Evolutionary conservation across 495 filamentous ascomycete genomes (phyloP), one percentile per base, ranked within the genome.

Genomic region (Sphaerosporella brunnea): DNA sequence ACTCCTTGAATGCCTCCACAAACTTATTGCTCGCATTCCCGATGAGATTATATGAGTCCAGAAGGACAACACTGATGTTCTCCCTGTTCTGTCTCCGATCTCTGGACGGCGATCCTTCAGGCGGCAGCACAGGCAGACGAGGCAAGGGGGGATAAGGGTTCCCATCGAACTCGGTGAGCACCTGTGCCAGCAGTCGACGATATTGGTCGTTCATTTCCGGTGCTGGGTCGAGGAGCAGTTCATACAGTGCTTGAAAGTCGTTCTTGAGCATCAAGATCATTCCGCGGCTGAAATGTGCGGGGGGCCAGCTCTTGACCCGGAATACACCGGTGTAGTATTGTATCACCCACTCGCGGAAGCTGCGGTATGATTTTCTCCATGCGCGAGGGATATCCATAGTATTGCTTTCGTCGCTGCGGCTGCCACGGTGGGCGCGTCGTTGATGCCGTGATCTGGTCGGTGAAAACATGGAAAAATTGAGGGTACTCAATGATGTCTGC

Each of bases 1-100:
- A 21, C 28, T 46, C 43, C 19, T 46, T 46, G 43, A 46, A 46
- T 3, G 43, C 43, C 26, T 46, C 43, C 1, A 46, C 43, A 8
- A 46, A 36, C 18, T 13, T 9, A n/a, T 46, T 46, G 2, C n/a
- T n/a, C 11, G 9, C 43, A n/a, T n/a, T 23, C 18, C 20, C 20
- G 20, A 21, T 25, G 18, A 36, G 11, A 28, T 46, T 46, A 19
- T 46, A 46, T 7, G 24, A 34, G 28, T 35, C 24, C 43, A 46
- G n/a, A 2, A 46, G 24, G 18, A 46, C 25, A 2, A 46, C 43
- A 2, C 13, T 10, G 23, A 46, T 46, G 1, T 25, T n/a, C 20
- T 46, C 43, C 2, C 43, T 9, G 15, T 11, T 2, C 20, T 46
- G 43, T 19, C 20, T 11, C 9, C 15, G 10, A 19, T 46, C 30